Conservation (phyloP, 192 early-diverging fungal genomes). For the Oehlia diaphana region DNA sequence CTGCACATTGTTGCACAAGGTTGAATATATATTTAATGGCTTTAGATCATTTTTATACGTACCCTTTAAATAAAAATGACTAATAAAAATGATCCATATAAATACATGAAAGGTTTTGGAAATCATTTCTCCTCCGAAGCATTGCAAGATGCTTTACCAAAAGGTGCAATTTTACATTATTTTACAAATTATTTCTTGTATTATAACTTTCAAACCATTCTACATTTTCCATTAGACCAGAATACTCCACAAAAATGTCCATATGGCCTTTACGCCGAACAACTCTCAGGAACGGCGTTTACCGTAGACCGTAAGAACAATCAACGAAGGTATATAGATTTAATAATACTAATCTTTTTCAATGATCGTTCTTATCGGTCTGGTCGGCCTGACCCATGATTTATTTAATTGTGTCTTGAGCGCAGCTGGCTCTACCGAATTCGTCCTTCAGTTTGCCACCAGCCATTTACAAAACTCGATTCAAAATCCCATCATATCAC, state of each 20-base stretch:
- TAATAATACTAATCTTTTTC: background rate
- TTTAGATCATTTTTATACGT: too few relatives aligned
- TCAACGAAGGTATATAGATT: constrained; percentile 57
- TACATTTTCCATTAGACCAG: constrained; percentile 52
- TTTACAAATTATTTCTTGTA: background rate
- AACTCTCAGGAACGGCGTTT: constrained; percentile 91
- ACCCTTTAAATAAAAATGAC: constrained; percentile 22
- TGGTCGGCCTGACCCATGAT: background rate
- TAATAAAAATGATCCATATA: constrained; percentile 42
- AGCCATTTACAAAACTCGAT: constrained; percentile 56
- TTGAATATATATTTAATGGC: too few relatives aligned
- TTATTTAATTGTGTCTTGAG: background rate
- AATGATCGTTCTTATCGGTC: background rate
- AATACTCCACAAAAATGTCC: constrained; percentile 92
- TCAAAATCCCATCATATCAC: constrained; percentile 44
- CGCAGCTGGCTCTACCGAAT: constrained; percentile 94
- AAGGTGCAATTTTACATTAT: constrained; percentile 47
- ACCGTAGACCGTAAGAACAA: constrained; percentile 80
- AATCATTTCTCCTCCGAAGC: constrained; percentile 89
- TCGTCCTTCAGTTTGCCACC: constrained; percentile 84
- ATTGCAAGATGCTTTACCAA: constrained; percentile 77
- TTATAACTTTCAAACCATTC: background rate
- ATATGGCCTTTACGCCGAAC: constrained; percentile 92
- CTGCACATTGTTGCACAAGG: too few relatives aligned
- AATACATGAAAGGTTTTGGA: constrained; percentile 83